Evolutionary conservation across 2,329 filamentous ascomycete species (phyloP), one percentile per base, ranked within the genome.

Genomic region (Chrysoporthe cubensis): DNA sequence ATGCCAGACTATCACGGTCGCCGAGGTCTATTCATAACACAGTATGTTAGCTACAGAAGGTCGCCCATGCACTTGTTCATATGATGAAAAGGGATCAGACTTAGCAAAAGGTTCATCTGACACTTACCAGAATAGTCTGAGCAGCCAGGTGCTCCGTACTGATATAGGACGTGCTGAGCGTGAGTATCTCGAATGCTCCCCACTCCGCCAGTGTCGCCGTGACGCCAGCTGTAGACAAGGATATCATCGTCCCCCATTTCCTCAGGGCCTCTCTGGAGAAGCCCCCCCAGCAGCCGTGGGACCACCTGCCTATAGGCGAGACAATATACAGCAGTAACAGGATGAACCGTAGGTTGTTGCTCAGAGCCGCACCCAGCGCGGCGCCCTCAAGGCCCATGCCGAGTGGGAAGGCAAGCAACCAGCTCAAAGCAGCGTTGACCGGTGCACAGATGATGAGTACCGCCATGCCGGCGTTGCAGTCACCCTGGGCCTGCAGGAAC

Each of bases 401-500:
- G 8, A 81, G 52, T 9, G 71, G 74, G 68, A 81, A 79, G 1
- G 79, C 83, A 18, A 86, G 82, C 2, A 83, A 64, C 77, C 84
- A 86, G 72, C 83, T 84, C 34, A 85, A 75, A 0, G 81, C 65
- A 16, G 82, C 80, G 69, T 86, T 86, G 16, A 83, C 68, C 0
- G 84, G 84, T 0, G 82, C 79, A 50, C 82, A 82, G 34, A 85
- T 71, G 1, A 85, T 58, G 9, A 86, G 75, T 32, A 85, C 78
- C 9, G 78, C 76, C 72, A 85, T 79, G 16, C 80, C 82, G 1
- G 81, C 82, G 44, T 81, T 81, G 75, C 86, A 87, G 43, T 84
- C 78, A 1, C 85, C 84, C 70, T 87, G 85, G 0, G 85, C 83
- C 72, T 87, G 84, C 2, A 86, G 78, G 69, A 86, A 87, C 0